phyloP scores from a whole-genome alignment of 306 rosid species.

The Malus sieversii region DNA sequence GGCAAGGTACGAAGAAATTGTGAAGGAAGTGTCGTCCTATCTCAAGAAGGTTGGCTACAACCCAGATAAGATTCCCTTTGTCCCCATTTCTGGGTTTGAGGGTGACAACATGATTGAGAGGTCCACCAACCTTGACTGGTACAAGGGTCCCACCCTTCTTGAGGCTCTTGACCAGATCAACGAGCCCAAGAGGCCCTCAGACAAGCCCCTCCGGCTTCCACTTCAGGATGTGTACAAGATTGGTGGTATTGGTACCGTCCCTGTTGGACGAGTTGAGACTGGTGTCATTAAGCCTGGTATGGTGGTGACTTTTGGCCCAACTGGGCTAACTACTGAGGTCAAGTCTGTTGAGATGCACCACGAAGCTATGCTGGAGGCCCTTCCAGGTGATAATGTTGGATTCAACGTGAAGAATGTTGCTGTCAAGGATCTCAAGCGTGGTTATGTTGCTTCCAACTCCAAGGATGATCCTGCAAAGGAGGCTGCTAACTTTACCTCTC shows the following conservation, averaged over 20 bases:
- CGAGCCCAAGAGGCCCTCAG: constrained; percentile 35
- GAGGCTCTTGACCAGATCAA: constrained; percentile 27
- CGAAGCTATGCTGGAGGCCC: constrained; percentile 22
- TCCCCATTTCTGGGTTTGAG: constrained; percentile 32
- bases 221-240: constrained; percentile 37
- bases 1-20: constrained; percentile 34
- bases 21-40: constrained; percentile 29
- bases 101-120: constrained; percentile 41
- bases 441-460: constrained; percentile 28
- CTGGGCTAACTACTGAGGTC: constrained; percentile 26
- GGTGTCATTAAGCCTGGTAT: constrained; percentile 29
- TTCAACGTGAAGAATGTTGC: constrained; percentile 33
- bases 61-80: constrained; percentile 29
- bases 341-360: constrained; percentile 39
- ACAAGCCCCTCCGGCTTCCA: constrained; percentile 35
- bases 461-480: constrained; percentile 33
- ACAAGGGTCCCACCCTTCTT: constrained; percentile 36
- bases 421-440: constrained; percentile 37
- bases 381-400: constrained; percentile 33
- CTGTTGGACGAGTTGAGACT: constrained; percentile 35
- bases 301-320: constrained; percentile 28
- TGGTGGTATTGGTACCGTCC: constrained; percentile 35
- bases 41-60: constrained; percentile 35
- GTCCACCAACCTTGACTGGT: constrained; percentile 34
- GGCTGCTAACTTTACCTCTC: constrained; percentile 33